Evolutionary conservation across 2,329 filamentous ascomycete species (phyloP).

Genomic region (Alternaria consortialis): DNA sequence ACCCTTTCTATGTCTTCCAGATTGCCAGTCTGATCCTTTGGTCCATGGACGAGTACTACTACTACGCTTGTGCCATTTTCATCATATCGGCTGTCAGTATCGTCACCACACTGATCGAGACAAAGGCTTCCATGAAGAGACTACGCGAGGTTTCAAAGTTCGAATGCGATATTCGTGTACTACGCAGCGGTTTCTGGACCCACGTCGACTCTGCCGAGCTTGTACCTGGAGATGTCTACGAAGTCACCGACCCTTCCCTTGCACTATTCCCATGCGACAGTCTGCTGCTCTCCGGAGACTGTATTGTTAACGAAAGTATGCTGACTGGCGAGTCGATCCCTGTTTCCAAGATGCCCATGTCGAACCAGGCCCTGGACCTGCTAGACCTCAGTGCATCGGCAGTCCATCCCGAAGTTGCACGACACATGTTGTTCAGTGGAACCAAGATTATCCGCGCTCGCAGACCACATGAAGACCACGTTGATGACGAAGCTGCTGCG

Average conservation of each 20-base stretch:
- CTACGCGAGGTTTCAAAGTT: constrained; percentile 92
- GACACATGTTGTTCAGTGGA: constrained; percentile 91
- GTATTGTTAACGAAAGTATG: constrained; percentile 99
- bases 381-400: constrained; percentile 84
- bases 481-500: constrained; percentile 88
- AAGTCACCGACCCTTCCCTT: constrained; percentile 91
- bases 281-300: constrained; percentile 88
- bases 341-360: constrained; percentile 88
- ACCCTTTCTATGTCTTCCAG: constrained; percentile 98
- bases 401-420: constrained; percentile 82
- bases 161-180: constrained; percentile 91
- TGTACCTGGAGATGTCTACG: constrained; percentile 95
- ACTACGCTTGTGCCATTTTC: constrained; percentile 95
- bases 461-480: constrained; percentile 83
- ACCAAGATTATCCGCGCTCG: constrained; percentile 94
- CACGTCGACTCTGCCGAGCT: constrained; percentile 86
- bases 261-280: constrained; percentile 92
- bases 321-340: constrained; percentile 96
- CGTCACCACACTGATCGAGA: constrained; percentile 86
- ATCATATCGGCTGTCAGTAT: constrained; percentile 94
- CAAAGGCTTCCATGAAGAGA: constrained; percentile 88
- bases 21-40: constrained; percentile 92
- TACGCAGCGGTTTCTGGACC: constrained; percentile 95
- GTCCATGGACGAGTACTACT: constrained; percentile 97
- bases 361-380: constrained; percentile 76